These are phyloP conservation scores for Bipolaris gigantea DNA, from an alignment of 2,329 filamentous ascomycete genomes.

Conservation along the genomic window DNA sequence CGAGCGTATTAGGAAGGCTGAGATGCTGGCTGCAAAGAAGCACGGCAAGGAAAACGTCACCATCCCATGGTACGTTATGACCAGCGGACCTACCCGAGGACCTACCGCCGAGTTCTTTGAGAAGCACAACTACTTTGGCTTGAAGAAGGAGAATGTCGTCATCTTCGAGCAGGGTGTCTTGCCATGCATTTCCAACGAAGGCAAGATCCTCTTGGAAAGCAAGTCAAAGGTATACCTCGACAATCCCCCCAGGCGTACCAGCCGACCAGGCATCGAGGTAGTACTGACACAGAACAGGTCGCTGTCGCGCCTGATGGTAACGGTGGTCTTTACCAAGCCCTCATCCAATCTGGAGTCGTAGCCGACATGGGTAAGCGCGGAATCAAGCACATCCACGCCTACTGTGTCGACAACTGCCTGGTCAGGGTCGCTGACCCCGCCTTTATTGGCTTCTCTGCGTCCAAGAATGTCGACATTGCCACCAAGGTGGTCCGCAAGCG, in stretches of 20 bases:
- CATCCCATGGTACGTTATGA: conserved; percentile 99
- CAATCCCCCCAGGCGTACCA: too few relatives aligned
- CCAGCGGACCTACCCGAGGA: conserved; percentile 86
- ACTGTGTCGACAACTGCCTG: conserved; percentile 99
- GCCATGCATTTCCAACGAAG: conserved; percentile 95
- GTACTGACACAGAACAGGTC: conserved; percentile 53
- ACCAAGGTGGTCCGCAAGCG: conserved; percentile 99
- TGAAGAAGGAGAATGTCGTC: conserved; percentile 80
- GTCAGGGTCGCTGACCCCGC: conserved; percentile 96
- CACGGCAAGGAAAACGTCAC: conserved; percentile 60
- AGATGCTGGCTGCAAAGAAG: conserved; percentile 76
- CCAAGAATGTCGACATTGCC: conserved; percentile 88
- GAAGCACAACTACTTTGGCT: conserved; percentile 86
- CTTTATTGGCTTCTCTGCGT: conserved; percentile 91
- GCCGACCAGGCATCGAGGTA: neutral
- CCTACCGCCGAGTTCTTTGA: conserved; percentile 94
- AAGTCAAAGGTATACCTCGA: conserved; percentile 69
- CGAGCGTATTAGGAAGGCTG: conserved; percentile 85
- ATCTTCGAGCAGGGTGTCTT: conserved; percentile 98
- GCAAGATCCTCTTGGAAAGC: conserved; percentile 91
- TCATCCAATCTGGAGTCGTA: conserved; percentile 77
- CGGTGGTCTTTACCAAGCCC: conserved; percentile 91
- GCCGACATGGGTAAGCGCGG: conserved; percentile 86
- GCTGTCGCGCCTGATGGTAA: conserved; percentile 97
- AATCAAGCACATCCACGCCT: conserved; percentile 92